phyloP scores from a whole-genome alignment of 2,329 filamentous ascomycete species.

The Simplicillium sp. region DNA sequence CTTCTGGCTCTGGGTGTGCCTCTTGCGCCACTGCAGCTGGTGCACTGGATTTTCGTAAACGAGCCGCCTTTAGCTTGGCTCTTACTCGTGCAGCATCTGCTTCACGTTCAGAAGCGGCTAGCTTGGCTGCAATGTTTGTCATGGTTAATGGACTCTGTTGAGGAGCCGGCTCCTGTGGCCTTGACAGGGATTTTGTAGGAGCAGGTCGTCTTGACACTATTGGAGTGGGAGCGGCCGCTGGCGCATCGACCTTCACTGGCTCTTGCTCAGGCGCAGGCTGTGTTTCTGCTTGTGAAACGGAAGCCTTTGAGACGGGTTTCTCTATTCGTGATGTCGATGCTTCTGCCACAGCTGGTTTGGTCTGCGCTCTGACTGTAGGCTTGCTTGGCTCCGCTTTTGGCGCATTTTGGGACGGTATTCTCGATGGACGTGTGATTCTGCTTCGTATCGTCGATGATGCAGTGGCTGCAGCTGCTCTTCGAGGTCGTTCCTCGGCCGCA shows the following conservation, averaged over 20 bases:
- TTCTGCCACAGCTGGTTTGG: no score
- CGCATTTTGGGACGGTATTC: no score
- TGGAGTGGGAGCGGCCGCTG: neutral
- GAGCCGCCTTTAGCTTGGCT: conserved; percentile 50
- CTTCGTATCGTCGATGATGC: no score
- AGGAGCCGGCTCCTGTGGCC: conserved; percentile 23
- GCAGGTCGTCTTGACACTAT: conserved; percentile 6
- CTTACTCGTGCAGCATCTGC: conserved; percentile 54
- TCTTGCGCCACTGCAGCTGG: conserved; percentile 4
- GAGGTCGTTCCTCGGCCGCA: no score
- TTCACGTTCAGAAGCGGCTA: conserved; percentile 54
- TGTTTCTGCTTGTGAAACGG: no score
- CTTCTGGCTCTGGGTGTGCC: conserved; percentile 5
- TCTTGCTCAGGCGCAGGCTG: no score
- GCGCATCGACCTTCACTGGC: neutral
- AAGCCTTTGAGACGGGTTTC: no score
- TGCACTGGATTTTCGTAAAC: conserved; percentile 10
- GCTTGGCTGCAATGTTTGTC: conserved; percentile 52
- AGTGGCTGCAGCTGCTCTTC: no score
- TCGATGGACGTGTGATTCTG: no score
- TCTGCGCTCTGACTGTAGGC: no score
- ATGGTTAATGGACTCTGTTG: conserved; percentile 51
- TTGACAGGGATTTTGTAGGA: conserved; percentile 19
- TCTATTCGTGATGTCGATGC: no score
- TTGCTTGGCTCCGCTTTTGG: no score